Percentiles rank a stretch among this genome's conserved stretches.
phyloP scores from a whole-genome alignment of 768 basidiomycete genomes.

The Tephrocybe sp. region DNA sequence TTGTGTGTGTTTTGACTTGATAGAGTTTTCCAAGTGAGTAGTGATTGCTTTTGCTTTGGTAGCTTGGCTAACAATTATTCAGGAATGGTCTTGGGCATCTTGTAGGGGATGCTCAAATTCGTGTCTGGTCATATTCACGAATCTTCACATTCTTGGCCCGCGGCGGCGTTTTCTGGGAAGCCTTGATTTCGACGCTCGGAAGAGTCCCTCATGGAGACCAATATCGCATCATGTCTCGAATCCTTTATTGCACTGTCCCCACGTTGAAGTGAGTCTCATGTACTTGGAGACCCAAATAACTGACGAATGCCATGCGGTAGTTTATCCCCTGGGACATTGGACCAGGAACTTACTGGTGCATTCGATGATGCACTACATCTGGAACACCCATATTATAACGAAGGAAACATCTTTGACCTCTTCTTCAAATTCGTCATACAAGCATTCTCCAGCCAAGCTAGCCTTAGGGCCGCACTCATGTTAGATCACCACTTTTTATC shows the following conservation, averaged over 20 bases:
- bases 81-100: constrained; percentile 5
- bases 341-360: constrained; percentile 2
- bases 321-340: constrained; percentile 3
- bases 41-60: not conserved
- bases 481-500: constrained; percentile 11
- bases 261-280: constrained; percentile 2
- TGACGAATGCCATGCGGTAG: not conserved
- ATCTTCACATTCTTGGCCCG: constrained; percentile 8
- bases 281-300: not conserved
- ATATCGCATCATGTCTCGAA: constrained; percentile 6
- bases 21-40: constrained; percentile 3
- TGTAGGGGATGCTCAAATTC: not conserved
- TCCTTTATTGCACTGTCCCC: constrained; percentile 3
- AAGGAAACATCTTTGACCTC: not conserved
- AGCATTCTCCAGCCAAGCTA: constrained; percentile 1
- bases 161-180: constrained; percentile 3
- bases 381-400: not conserved
- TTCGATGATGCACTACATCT: not conserved
- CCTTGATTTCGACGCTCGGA: constrained; percentile 10
- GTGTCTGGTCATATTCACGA: constrained; percentile 6
- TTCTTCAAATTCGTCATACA: constrained; percentile 12
- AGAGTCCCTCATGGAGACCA: constrained; percentile 9
- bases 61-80: not conserved
- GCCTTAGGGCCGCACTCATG: constrained; percentile 9
- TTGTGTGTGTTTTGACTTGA: constrained; percentile 5